Base-by-base conservation (phyloP, 164 flowering plant species). In the Platanus orientalis region DNA sequence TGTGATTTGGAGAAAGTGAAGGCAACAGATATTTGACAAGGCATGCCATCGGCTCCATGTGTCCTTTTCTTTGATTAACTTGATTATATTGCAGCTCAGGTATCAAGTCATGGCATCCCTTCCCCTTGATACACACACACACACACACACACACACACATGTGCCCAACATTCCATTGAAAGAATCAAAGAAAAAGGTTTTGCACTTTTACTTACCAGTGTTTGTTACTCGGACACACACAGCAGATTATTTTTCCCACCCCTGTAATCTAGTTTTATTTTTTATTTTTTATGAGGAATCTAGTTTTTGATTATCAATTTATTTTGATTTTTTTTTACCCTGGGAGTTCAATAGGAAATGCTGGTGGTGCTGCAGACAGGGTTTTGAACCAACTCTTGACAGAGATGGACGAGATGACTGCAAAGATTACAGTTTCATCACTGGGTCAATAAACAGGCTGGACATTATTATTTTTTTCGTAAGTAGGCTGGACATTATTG, bases 1-100 rank as follows among this genome's bases (percentile, higher is more conserved):
- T 88, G 96, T 90, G 96, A 94, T 90, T 90, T 66, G 96, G 96
- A 54, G 96, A 90, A 75, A 90, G 96, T 66, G 96, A 90, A 69
- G 96, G 92, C 47, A 90, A 90, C 72, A 88, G 69, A 89, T 89
- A 6, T 89, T 89, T 69, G 93, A 89, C 80, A 87, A 87, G 80
- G 96, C 96, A n/a, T 86, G 96, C 11, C 76, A 70, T 90, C 96
- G 51, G 97, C 92, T 59, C 97, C 97, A 4, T 90, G 94, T 76
- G 90, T 88, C 55, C 81, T 90, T 14, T 90, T 90, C 75, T 90
- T 88, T 71, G 94, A 90, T 75, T 94, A 90, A 58, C 85, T 90
- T 25, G 96, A 90, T 64, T 90, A 94, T 17, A 90, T 90, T 76
- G 97, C 97, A 32, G 88, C 97, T 25, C 96, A 89, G 92, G 90